phyloP scores from a whole-genome alignment of 2,329 filamentous ascomycete genomes.

The Colletotrichum musae region DNA sequence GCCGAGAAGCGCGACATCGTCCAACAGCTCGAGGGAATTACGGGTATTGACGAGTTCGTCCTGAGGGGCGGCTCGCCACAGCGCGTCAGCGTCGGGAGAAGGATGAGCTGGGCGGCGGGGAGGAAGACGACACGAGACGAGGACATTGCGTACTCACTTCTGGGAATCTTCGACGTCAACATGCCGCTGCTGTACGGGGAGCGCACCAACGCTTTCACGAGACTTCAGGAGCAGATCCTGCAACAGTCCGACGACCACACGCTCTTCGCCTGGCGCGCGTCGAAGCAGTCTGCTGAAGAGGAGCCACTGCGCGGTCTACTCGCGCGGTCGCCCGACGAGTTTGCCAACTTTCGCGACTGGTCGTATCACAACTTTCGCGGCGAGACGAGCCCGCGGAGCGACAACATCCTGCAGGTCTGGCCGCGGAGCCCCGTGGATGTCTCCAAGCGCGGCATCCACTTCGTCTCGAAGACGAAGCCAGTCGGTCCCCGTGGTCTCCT shows the following conservation, averaged over 20 bases:
- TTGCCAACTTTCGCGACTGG: constrained; percentile 25
- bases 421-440: constrained; percentile 10
- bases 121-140: constrained; percentile 44
- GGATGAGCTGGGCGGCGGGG: constrained; percentile 49
- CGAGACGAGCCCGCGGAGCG: background rate
- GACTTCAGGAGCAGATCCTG: constrained; percentile 36
- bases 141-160: constrained; percentile 47
- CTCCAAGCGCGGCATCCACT: constrained; percentile 15
- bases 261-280: background rate
- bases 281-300: background rate
- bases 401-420: constrained; percentile 14
- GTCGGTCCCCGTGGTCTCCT: too few species aligned
- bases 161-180: constrained; percentile 48
- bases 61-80: background rate
- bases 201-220: constrained; percentile 43
- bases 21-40: constrained; percentile 5
- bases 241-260: constrained; percentile 20
- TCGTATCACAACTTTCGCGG: background rate
- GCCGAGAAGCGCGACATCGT: background rate
- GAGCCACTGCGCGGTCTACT: constrained; percentile 1
- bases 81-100: constrained; percentile 42
- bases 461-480: background rate
- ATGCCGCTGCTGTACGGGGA: constrained; percentile 49
- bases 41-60: constrained; percentile 5
- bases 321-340: constrained; percentile 18